Evolutionary conservation across 164 flowering plant genomes (phyloP).

Genomic region (Warburgia ugandensis): DNA sequence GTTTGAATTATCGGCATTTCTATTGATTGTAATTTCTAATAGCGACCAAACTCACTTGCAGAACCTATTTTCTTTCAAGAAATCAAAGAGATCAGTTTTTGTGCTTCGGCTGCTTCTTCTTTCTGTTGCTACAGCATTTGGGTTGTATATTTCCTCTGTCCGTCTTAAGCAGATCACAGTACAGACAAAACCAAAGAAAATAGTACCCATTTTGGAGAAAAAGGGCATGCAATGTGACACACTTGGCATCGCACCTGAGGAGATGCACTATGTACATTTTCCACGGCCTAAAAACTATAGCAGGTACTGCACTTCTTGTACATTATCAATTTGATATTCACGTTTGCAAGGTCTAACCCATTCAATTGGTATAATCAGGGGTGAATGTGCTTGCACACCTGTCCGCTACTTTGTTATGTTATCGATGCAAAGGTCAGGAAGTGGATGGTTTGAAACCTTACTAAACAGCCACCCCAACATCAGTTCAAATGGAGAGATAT

Average conservation of each 20-base stretch:
- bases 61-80: slow-evolving; percentile 18
- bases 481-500: slow-evolving; percentile 86
- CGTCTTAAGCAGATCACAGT: slow-evolving; percentile 14
- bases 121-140: slow-evolving; percentile 16
- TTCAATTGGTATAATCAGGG: slow-evolving; percentile 29
- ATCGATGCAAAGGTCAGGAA: slow-evolving; percentile 87
- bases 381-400: slow-evolving; percentile 61
- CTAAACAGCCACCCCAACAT: slow-evolving; percentile 78
- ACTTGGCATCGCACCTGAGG: slow-evolving; percentile 5
- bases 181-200: slow-evolving; percentile 8
- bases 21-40: not conserved
- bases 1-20: not conserved
- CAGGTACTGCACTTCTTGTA: no score
- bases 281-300: slow-evolving; percentile 24
- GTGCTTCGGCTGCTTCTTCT: slow-evolving; percentile 16
- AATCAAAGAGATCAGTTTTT: slow-evolving; percentile 15
- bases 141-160: slow-evolving; percentile 18
- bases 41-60: slow-evolving; percentile 11
- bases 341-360: not conserved
- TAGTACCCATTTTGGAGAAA: not conserved
- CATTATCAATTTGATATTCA: no score
- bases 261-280: slow-evolving; percentile 18
- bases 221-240: slow-evolving; percentile 10
- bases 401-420: slow-evolving; percentile 64
- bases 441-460: slow-evolving; percentile 93